These are phyloP conservation scores for Erodium moschatum DNA, from an alignment of 441 rosid genomes.

Conservation along the genomic window DNA sequence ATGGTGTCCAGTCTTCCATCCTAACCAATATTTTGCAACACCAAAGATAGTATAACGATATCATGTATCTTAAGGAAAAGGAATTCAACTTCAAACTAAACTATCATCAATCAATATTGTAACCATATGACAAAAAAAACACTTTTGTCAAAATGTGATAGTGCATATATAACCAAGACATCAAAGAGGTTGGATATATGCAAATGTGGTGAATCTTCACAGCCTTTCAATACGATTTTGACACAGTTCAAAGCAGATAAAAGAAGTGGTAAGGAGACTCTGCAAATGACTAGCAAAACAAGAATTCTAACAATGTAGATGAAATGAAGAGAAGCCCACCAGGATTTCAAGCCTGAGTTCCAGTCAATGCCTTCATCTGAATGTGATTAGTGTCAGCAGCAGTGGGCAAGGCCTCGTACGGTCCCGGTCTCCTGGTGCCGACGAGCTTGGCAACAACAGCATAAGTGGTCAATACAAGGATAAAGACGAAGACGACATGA, in stretches of 20 bases:
- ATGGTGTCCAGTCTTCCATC: too few relatives aligned
- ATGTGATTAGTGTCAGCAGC: conserved; percentile 47
- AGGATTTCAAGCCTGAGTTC: conserved; percentile 70
- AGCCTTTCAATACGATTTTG: too few relatives aligned
- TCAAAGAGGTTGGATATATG: not conserved
- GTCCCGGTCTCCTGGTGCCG: conserved; percentile 48
- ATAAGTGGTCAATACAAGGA: conserved; percentile 42
- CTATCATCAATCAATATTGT: not conserved
- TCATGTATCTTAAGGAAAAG: not conserved
- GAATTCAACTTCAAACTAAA: not conserved
- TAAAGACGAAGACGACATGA: conserved; percentile 59
- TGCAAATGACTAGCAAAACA: conserved; percentile 6
- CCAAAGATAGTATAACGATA: not conserved
- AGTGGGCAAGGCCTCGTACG: conserved; percentile 77
- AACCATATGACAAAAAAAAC: not conserved
- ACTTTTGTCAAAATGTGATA: not conserved
- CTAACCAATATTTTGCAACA: not conserved
- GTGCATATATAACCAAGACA: too few relatives aligned
- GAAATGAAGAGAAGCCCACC: not conserved
- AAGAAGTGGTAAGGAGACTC: not conserved
- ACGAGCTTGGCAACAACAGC: conserved; percentile 45
- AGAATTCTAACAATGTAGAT: not conserved
- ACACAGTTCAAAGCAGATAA: too few relatives aligned
- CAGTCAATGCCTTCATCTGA: conserved; percentile 90
- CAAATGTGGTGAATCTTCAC: not conserved